Evolutionary conservation across 306 rosid genomes (phyloP).

Genomic region (Urtica urens): DNA sequence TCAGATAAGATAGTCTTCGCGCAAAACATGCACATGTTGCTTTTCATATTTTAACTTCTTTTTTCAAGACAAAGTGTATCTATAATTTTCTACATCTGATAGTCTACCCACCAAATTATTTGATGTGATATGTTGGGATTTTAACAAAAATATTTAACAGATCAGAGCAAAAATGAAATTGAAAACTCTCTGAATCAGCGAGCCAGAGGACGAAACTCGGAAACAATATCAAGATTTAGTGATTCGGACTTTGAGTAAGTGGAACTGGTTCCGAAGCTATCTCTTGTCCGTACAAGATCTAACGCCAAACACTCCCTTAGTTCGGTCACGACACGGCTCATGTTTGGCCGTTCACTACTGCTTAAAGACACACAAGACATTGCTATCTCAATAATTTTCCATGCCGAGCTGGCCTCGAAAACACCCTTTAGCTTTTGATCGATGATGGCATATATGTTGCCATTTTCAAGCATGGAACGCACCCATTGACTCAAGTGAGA

Average conservation of each 20-base stretch:
- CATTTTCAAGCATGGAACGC: slow-evolving; percentile 4
- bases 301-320: slow-evolving; percentile 15
- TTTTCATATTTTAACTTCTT: no score
- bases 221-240: neutral
- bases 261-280: neutral
- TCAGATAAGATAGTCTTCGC: no score
- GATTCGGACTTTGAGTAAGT: neutral
- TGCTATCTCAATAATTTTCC: slow-evolving; percentile 28
- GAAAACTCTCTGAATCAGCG: no score
- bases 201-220: neutral
- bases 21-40: no score
- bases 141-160: no score
- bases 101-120: no score
- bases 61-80: no score
- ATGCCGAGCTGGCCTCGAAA: slow-evolving; percentile 11
- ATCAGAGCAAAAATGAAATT: no score
- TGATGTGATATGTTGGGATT: no score
- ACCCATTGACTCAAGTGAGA: slow-evolving; percentile 17
- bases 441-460: slow-evolving; percentile 8
- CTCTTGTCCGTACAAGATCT: neutral
- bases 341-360: slow-evolving; percentile 15
- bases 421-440: slow-evolving; percentile 12
- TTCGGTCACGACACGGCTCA: slow-evolving; percentile 12
- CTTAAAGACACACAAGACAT: neutral
- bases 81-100: no score